Evolutionary conservation across 2,329 filamentous ascomycete genomes (phyloP).

Genomic region (Aspergillus quadrilineatus): DNA sequence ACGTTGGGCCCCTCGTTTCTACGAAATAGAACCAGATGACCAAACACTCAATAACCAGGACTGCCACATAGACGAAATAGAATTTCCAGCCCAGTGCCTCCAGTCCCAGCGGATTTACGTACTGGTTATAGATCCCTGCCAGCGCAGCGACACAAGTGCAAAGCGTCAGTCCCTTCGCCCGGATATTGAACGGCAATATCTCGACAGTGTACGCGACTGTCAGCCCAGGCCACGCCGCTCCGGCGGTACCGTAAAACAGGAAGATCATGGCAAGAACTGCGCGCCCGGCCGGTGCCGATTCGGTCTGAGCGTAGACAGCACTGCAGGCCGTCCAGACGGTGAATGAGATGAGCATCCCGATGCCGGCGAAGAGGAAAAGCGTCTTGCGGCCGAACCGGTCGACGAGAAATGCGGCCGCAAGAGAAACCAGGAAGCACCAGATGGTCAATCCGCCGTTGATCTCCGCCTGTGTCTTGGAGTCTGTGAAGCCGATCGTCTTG

Average conservation of each 20-base stretch:
- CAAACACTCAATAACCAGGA: background rate
- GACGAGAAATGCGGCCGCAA: conserved; percentile 37
- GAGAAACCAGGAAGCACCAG: conserved; percentile 36
- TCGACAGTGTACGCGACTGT: conserved; percentile 24
- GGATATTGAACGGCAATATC: conserved; percentile 22
- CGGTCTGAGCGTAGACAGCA: background rate
- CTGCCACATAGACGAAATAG: background rate
- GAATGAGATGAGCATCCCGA: conserved; percentile 45
- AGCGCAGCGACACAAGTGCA: conserved; percentile 25
- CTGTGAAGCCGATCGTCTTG: conserved; percentile 38
- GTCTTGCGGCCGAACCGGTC: conserved; percentile 43
- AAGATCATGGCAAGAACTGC: conserved; percentile 43
- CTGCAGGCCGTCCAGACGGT: conserved; percentile 7
- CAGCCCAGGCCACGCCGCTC: conserved; percentile 22
- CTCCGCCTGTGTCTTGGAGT: conserved; percentile 37
- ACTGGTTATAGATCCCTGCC: conserved; percentile 42
- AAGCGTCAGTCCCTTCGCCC: conserved; percentile 19
- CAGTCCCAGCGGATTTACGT: conserved; percentile 46
- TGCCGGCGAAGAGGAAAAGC: conserved; percentile 42
- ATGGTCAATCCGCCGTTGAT: conserved; percentile 43
- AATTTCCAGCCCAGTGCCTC: conserved; percentile 42
- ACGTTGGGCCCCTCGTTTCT: background rate
- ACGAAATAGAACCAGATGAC: background rate
- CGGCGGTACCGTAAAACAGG: conserved; percentile 30
- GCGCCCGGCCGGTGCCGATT: conserved; percentile 24